Conservation (phyloP, 2,329 filamentous ascomycete genomes). For the Talaromyces islandicus region DNA sequence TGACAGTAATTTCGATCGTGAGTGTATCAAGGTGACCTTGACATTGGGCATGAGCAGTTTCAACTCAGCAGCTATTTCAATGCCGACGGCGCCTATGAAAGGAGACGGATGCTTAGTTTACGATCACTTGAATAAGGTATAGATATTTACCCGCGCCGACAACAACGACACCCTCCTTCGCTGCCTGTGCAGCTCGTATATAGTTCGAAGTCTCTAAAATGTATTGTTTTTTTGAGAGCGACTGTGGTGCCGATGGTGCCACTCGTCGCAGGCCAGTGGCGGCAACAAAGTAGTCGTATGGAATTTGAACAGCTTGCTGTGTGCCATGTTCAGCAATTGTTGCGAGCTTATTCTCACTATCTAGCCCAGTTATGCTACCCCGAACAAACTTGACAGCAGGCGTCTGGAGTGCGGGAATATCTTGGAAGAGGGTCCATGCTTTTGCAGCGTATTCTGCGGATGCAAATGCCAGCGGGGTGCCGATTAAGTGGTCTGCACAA, state of each 20-base stretch:
- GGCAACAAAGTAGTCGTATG: constrained; percentile 71
- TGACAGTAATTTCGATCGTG: constrained; percentile 62
- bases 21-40: constrained; percentile 70
- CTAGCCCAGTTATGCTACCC: constrained; percentile 57
- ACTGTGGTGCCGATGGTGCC: constrained; percentile 69
- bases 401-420: constrained; percentile 60
- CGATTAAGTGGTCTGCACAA: constrained; percentile 57
- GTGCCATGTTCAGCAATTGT: neutral
- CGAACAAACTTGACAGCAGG: constrained; percentile 60
- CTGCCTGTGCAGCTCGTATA: constrained; percentile 49
- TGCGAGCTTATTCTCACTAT: constrained; percentile 27
- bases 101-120: constrained; percentile 10
- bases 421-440: constrained; percentile 64
- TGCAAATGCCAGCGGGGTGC: constrained; percentile 62
- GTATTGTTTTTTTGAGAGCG: constrained; percentile 56
- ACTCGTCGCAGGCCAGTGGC: constrained; percentile 63
- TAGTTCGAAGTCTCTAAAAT: constrained; percentile 57
- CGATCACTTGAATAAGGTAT: neutral
- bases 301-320: constrained; percentile 4
- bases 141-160: constrained; percentile 58
- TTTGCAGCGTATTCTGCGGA: constrained; percentile 55
- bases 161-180: constrained; percentile 57
- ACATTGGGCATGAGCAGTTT: constrained; percentile 60
- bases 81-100: constrained; percentile 61
- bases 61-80: constrained; percentile 76